Evolutionary conservation across 768 basidiomycete genomes (phyloP), one percentile per base, ranked within the genome.

Genomic region (Wakefieldia striispora): DNA sequence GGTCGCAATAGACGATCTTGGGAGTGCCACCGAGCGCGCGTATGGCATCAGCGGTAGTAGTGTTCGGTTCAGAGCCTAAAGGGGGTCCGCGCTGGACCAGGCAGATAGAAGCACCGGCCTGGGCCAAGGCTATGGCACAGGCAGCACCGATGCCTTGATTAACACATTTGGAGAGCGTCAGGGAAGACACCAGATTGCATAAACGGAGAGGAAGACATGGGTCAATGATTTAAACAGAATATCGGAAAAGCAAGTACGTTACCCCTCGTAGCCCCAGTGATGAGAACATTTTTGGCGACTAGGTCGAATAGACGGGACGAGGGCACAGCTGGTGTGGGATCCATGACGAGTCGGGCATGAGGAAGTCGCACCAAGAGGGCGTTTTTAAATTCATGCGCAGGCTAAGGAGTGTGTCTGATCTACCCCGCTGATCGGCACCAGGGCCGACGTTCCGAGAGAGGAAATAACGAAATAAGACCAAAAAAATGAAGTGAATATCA

Each of bases 181-280:
- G 27, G 36, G 34, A 49, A 45, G 16, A 40, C 51, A 43, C 49
- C 33, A 40, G 21, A 48, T 55, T 46, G 51, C 44, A 50, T 56
- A 56, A 56, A 37, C 43, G 53, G 38, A 39, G 47, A 34, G 34
- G 38, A 49, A 29, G 24, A 43, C 24, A 49, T 38, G 43, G 49
- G 31, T 43, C 45, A 23, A 40, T 40, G 43, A 64, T 53, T 62
- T 57, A 51, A 21, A 40, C 34, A 49, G 34, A 43, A 50, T 31
- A 39, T 43, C 17, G 9, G 31, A 43, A 45, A 45, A 64, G 55
- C 51, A 54, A 58, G 34, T 60, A 68, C 71, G 53, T 65, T 66
- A 86, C 88, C 89, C 67, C 89, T 75, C 20, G 86, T 82, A 27
- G 84, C 86, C 53, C 90, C 90, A 34, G 91, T 92, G 61, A 93